A percentile compares a stretch with the other conserved stretches of the same genome.
Conservation (phyloP, 1,284 basidiomycete genomes). For the Pseudozyma tsukubaensis region DNA sequence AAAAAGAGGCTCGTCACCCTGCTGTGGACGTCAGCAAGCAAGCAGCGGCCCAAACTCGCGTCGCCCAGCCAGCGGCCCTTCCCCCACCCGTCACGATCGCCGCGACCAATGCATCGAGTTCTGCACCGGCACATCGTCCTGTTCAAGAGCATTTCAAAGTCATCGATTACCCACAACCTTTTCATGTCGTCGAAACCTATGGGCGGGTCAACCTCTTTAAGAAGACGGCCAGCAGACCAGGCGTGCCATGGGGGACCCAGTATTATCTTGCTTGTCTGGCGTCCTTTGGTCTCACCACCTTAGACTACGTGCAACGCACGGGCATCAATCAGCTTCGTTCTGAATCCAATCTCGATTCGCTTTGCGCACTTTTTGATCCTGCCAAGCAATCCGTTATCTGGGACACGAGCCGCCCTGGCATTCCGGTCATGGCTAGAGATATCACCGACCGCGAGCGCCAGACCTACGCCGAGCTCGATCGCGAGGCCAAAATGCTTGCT, state of each 20-base stretch:
- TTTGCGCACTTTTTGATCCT: slow-evolving; percentile 19
- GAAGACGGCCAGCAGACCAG: slow-evolving; percentile 6
- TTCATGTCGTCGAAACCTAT: slow-evolving; percentile 11
- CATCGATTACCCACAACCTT: slow-evolving; percentile 2
- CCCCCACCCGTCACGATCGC: too few relatives aligned
- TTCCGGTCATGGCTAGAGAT: slow-evolving; percentile 15
- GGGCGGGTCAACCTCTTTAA: slow-evolving; percentile 21
- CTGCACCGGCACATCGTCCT: too few relatives aligned
- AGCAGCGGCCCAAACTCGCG: too few relatives aligned
- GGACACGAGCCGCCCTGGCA: slow-evolving; percentile 1
- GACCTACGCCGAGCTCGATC: slow-evolving; percentile 31
- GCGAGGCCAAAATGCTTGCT: slow-evolving; percentile 19
- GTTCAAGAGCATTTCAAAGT: too few relatives aligned
- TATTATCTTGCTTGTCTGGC: slow-evolving; percentile 38
- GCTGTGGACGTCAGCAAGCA: too few relatives aligned
- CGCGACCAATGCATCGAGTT: too few relatives aligned
- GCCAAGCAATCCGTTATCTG: slow-evolving; percentile 22
- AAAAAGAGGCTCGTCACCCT: too few relatives aligned
- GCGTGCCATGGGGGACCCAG: slow-evolving; percentile 36
- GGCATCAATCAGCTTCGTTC: slow-evolving; percentile 30
- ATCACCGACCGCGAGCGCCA: slow-evolving; percentile 21
- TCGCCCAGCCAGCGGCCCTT: too few relatives aligned
- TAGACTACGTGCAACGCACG: slow-evolving; percentile 18
- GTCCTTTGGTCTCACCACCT: slow-evolving; percentile 8
- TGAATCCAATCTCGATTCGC: slow-evolving; percentile 11